Evolutionary conservation across 1,139 yeast genomes (phyloP).

Genomic region (Protomyces macrosporus): DNA sequence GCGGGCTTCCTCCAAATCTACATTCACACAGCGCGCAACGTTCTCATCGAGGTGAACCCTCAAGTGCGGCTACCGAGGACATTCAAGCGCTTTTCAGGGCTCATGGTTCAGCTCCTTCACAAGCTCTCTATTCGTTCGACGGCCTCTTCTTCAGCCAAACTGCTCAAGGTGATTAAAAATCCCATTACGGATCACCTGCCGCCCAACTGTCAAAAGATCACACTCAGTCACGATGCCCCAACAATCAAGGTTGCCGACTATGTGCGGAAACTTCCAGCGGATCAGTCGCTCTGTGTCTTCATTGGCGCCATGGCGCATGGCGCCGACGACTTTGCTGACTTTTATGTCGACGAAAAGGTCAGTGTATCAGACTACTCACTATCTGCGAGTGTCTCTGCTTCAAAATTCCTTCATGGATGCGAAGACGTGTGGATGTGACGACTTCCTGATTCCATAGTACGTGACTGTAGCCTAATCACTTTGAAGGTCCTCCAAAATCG

Average conservation of each 20-base stretch:
- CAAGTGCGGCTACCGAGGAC: conserved; percentile 96
- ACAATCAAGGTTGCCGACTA: conserved; percentile 85
- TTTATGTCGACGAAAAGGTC: conserved; percentile 89
- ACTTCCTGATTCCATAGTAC: neutral
- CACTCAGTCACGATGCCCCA: conserved; percentile 90
- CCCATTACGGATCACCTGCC: conserved; percentile 97
- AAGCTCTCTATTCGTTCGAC: conserved; percentile 89
- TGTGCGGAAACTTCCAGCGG: conserved; percentile 69
- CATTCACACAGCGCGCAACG: conserved; percentile 92
- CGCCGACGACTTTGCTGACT: conserved; percentile 94
- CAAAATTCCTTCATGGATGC: conserved; percentile 45
- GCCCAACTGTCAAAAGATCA: conserved; percentile 86
- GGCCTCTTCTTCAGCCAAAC: conserved; percentile 78
- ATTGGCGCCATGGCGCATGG: conserved; percentile 99
- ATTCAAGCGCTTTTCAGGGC: conserved; percentile 91
- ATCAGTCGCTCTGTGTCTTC: conserved; percentile 93
- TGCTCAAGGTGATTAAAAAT: conserved; percentile 87
- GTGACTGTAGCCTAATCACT: neutral
- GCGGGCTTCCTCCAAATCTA: conserved; percentile 96
- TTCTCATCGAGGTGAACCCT: conserved; percentile 90
- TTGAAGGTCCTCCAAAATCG: conserved; percentile 15
- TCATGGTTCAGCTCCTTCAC: conserved; percentile 93
- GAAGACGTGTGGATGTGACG: conserved; percentile 17
- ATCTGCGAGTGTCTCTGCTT: conserved; percentile 96
- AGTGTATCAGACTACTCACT: conserved; percentile 93